Evolutionary conservation across 225 moss, liverwort and hornwort species (phyloP).

Genomic region (Pseudisothecium myosuroides): DNA sequence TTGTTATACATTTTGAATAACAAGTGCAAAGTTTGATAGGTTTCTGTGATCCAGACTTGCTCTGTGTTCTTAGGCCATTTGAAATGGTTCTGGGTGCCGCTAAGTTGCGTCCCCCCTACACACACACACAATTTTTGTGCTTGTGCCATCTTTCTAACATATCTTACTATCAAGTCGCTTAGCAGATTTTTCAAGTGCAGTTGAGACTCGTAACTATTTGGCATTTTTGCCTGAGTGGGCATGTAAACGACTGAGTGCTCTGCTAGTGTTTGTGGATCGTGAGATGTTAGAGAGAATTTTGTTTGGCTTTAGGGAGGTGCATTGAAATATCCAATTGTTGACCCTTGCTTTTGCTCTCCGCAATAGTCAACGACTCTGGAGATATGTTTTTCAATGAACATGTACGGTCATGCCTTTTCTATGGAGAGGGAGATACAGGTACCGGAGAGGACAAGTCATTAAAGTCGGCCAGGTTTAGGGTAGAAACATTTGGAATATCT

Average conservation of each 20-base stretch:
- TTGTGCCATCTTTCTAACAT: background rate
- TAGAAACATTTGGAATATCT: background rate
- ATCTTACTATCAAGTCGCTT: background rate
- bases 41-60: background rate
- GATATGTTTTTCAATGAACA: background rate
- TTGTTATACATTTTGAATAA: constrained; percentile 40
- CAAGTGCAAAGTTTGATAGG: constrained; percentile 19
- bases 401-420: background rate
- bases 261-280: background rate
- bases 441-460: background rate
- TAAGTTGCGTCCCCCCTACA: background rate
- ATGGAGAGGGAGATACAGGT: background rate
- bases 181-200: background rate
- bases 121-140: background rate
- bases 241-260: background rate
- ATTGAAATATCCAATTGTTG: background rate
- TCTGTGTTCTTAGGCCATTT: background rate
- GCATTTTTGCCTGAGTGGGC: background rate
- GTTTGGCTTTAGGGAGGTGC: background rate
- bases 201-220: background rate
- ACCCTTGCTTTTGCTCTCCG: background rate
- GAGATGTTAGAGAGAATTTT: background rate
- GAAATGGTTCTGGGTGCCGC: background rate
- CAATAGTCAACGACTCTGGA: background rate
- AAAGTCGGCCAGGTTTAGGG: background rate